Percentiles rank a stretch among this genome's conserved stretches.
phyloP scores from a whole-genome alignment of 202 grass and related monocot species.

The Saccharum hybrid region DNA sequence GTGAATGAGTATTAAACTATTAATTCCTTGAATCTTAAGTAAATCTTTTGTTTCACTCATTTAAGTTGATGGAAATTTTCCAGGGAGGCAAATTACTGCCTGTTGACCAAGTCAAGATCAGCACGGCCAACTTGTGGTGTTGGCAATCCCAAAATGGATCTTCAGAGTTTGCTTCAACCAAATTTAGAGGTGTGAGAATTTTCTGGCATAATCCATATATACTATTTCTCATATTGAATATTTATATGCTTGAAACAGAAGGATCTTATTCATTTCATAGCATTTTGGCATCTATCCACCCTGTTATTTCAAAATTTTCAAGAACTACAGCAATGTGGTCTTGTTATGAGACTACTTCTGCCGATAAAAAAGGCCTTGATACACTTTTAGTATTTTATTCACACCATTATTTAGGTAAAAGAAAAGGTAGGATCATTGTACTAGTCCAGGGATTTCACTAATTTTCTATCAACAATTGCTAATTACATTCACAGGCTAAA shows the following conservation, averaged over 20 bases:
- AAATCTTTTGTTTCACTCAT: constrained; percentile 13
- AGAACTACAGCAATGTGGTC: neutral
- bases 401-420: constrained; percentile 6
- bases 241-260: neutral
- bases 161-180: neutral
- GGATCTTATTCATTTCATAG: neutral
- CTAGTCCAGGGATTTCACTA: neutral
- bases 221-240: neutral
- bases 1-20: neutral
- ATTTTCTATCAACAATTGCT: constrained; percentile 13
- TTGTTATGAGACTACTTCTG: constrained; percentile 1
- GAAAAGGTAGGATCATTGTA: neutral
- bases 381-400: neutral
- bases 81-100: constrained; percentile 20
- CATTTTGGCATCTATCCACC: neutral
- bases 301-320: neutral
- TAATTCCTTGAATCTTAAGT: neutral
- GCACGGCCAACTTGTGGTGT: neutral
- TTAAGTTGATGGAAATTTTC: neutral
- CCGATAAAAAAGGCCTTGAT: neutral
- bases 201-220: neutral
- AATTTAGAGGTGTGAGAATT: constrained; percentile 28
- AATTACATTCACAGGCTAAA: constrained; percentile 41
- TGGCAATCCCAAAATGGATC: neutral
- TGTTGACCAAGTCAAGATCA: constrained; percentile 32